A percentile compares a stretch with the other conserved stretches of the same genome.
These are phyloP conservation scores for Podaxis mareebaensis DNA, from an alignment of 768 basidiomycete genomes.

Conservation along the genomic window DNA sequence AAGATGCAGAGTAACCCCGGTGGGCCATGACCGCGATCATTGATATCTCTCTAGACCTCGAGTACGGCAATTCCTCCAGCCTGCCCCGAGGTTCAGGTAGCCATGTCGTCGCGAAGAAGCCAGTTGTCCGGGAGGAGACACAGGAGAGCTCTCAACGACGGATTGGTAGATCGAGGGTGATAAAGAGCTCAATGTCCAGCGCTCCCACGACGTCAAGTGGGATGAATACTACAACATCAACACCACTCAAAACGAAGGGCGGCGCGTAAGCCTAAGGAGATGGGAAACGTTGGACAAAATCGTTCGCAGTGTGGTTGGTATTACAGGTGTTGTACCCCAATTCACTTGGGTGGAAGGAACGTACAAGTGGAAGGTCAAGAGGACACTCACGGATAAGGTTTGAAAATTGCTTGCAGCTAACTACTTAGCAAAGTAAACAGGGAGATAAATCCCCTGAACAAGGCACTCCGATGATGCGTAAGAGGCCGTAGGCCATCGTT, in stretches of 20 bases:
- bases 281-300: constrained; percentile 67
- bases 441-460: no score
- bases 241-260: not conserved
- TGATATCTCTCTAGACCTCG: constrained; percentile 79
- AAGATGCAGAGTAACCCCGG: constrained; percentile 77
- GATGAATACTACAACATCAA: not conserved
- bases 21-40: constrained; percentile 97
- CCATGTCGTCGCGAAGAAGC: constrained; percentile 54
- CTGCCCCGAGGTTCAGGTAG: constrained; percentile 52
- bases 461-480: no score
- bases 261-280: constrained; percentile 7
- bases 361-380: constrained; percentile 63
- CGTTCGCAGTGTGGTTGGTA: constrained; percentile 63
- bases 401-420: no score
- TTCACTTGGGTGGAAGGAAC: constrained; percentile 65
- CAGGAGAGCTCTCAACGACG: constrained; percentile 55
- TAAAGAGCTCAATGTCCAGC: constrained; percentile 36
- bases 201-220: not conserved
- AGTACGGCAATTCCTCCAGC: constrained; percentile 81
- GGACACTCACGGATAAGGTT: constrained; percentile 69
- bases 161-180: constrained; percentile 88
- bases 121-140: constrained; percentile 46
- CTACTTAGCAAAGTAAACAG: no score
- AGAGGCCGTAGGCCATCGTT: no score
- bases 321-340: constrained; percentile 74